Conservation (phyloP, 2,329 filamentous ascomycete species). For the Aspergillus viridinutans region DNA sequence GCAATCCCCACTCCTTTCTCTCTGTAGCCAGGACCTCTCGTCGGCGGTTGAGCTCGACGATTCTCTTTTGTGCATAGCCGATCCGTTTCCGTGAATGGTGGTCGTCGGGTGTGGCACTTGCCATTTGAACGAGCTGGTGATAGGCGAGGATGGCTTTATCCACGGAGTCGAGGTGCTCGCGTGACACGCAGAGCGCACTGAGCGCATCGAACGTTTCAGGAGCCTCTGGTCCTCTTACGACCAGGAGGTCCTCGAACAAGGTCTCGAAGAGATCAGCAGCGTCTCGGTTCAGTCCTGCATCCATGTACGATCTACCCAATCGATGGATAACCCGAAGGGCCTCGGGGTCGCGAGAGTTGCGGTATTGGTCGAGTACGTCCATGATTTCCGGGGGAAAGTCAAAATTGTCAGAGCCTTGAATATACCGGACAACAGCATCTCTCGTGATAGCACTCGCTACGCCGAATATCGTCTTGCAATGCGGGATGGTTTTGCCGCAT, state of each 20-base stretch:
- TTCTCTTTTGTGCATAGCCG: slow-evolving; percentile 24
- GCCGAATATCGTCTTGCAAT: slow-evolving; percentile 24
- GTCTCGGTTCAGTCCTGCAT: slow-evolving; percentile 26
- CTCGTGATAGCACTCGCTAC: slow-evolving; percentile 20
- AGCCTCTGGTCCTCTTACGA: slow-evolving; percentile 21
- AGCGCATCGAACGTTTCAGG: slow-evolving; percentile 27
- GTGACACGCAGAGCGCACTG: slow-evolving; percentile 26
- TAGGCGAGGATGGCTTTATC: slow-evolving; percentile 29
- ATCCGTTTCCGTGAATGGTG: slow-evolving; percentile 25
- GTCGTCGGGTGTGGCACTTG: slow-evolving; percentile 17
- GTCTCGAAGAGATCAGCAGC: slow-evolving; percentile 23
- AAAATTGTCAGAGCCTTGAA: slow-evolving; percentile 25
- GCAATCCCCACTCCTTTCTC: slow-evolving; percentile 23
- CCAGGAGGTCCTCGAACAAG: slow-evolving; percentile 25
- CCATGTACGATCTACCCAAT: slow-evolving; percentile 26
- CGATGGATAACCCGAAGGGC: slow-evolving; percentile 25
- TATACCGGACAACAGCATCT: slow-evolving; percentile 22
- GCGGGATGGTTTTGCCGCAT: slow-evolving; percentile 20
- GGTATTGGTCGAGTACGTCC: slow-evolving; percentile 25
- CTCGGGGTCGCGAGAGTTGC: slow-evolving; percentile 18
- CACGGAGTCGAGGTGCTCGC: slow-evolving; percentile 24
- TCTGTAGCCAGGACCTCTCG: slow-evolving; percentile 23
- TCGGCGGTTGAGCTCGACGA: slow-evolving; percentile 23
- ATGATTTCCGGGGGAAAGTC: slow-evolving; percentile 27
- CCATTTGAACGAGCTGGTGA: slow-evolving; percentile 25